Evolutionary conservation across 2,329 filamentous ascomycete species (phyloP), one percentile per base, ranked within the genome.

Genomic region (Colletotrichum cuscutae): DNA sequence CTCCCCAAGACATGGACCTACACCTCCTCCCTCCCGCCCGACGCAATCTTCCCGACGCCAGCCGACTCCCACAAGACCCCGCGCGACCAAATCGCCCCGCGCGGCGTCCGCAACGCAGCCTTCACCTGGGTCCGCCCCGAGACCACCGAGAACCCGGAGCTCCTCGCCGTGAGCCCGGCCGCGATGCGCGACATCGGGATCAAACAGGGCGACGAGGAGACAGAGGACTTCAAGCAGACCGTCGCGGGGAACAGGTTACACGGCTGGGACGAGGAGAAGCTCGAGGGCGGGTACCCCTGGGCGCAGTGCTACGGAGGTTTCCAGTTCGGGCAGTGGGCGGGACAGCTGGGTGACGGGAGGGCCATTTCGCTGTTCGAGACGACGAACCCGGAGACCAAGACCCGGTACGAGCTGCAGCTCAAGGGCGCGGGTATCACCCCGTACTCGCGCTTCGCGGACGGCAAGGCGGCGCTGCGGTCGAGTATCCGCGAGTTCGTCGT

Each of bases 281-380:
- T 84, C 28, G 85, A 90, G 71, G 93, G 93, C 24, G 91, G 97
- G 56, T 99, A 99, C 81, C 96, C 97, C 0, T 99, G 97, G 97
- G 95, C 97, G 37, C 97, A 99, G 84, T 98, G 97, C 84, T 99
- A 99, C 81, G 97, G 97, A 70, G 96, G 96, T 69, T 91, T 89
- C 79, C 88, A 91, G 79, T 91, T 92, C 80, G 97, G 97, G 6
- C 91, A 93, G 76, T 99, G 96, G 96, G 97, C 97, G 4, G 95
- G 97, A 6, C 97, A 99, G 82, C 90, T 99, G 1, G 97, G 97
- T 54, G 97, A 99, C 80, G 97, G 97, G 49, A 90, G 97, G 68
- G 97, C 95, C 35, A 98, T 99, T 77, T 97, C 94, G 46, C 87
- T 99, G 1, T 98, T 98, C 78, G 97, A 99, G 82, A 90, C 92